Base-by-base conservation (phyloP, 306 rosid genomes). In the Citrullus amarus region DNA sequence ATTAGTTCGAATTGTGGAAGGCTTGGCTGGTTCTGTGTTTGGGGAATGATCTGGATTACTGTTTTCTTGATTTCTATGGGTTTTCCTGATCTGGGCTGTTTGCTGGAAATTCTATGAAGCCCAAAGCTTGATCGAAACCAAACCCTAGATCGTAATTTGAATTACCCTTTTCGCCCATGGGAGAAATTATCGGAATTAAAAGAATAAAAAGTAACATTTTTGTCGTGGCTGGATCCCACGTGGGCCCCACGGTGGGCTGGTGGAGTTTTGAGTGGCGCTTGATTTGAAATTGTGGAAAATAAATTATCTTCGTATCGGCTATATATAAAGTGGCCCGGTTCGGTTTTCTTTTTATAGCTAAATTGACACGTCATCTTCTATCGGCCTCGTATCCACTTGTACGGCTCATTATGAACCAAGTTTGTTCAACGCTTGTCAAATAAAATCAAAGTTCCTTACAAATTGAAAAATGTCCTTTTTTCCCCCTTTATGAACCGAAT, bases 91-190 rank as follows among this genome's bases (percentile, higher is more conserved):
- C 61, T 73, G 62, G 78, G 78, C 46, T 73, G 17, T 73, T 73
- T 50, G 25, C 88, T 88, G 85, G 85, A 84, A 20, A 46, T 73
- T 81, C 87, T 75, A 2, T 63, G 15, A 38, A 53, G 58, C 30
- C 30, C 55, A 54, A 83, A 80, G 85, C 79, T 81, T 28, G 79
- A 82, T 88, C 60, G 60, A 53, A 53, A 73, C 78, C 82, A 20
- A 82, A 73, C 58, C 73, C 44, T 50, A 39, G 77, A 63, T 65
- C 50, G 2, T 69, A 69, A 2, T 14, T 69, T 44, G 56, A 43
- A 44, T 69, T 43, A 1, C 75, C 38, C 22, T 73, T 51, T 51
- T 34, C 34, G 30, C 78, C 61, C 78, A 25, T 32, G 9, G 62
- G 55, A 53, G 46, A 30, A 73, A 25, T 44, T 69, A 16, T 43